Evolutionary conservation across 1,284 basidiomycete genomes (phyloP), one percentile per base, ranked within the genome.

Genomic region (Gymnopus androsaceus): DNA sequence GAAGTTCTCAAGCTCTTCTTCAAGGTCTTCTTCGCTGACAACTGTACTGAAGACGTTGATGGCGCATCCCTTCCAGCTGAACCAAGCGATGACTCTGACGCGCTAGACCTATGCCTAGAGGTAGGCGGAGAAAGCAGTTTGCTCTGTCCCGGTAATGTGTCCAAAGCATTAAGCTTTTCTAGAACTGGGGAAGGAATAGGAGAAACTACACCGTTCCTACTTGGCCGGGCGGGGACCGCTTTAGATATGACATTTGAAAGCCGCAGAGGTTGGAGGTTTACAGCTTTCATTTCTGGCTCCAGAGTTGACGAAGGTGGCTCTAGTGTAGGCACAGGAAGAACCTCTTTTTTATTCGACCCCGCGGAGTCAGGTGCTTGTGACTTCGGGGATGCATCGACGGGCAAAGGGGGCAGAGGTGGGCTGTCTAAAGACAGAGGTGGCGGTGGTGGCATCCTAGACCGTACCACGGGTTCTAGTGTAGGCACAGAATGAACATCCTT

Each of bases 1-100:
- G 51, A 53, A 15, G 44, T 53, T 19, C 41, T 21, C 9, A 53
- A n/a, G n/a, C 51, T 34, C 31, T 27, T 53, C 50, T 31, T 21
- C 9, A 53, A n/a, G n/a, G 41, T 34, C 31, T 27, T 53, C 50
- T 36, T 52, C 17, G 23, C 33, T 9, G 21, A 36, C 4, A 27
- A 25, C 33, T 21, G 14, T 17, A n/a, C 15, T 3, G 36, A 31
- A 51, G 34, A n/a, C 12, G 27, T 23, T 2, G 49, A 51, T 5
- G n/a, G 4, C 11, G 19, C 17, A 15, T 21, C 17, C 7, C 3
- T 17, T 14, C 9, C 9, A 25, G 31, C 19, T 34, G 33, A 36
- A 5, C 36, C n/a, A n/a, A 37, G 12, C 14, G 25, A 50, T 21
- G 48, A 21, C 48, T 30, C 48, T 38, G 36, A 38, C 15, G 23